Evolutionary conservation across 495 filamentous ascomycete genomes (phyloP), one percentile per base, ranked within the genome.

Genomic region (Podospora bellae-mahoneyi): DNA sequence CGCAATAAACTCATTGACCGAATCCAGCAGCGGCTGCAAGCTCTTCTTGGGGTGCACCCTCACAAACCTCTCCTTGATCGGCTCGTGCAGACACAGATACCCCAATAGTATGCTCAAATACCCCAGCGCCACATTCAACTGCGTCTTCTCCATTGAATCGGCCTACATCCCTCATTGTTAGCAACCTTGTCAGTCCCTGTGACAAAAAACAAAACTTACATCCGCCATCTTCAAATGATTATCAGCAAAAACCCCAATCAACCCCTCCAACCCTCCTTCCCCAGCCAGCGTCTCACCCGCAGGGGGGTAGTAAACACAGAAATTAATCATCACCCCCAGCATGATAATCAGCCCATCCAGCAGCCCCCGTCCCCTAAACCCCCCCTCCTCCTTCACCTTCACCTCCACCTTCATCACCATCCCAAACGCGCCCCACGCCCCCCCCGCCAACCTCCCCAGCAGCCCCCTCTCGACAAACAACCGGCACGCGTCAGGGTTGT

Each of bases 31-130:
- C 19, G 85, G 78, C 16, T 82, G 75, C 3, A 97, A 78, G 15
- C 81, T 89, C 57, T 84, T 84, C 6, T 87, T 84, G 2, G 85
- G 85, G 58, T 92, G 81, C 30, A 78, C 82, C 5, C 77, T 56
- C 71, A 80, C 34, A 30, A 94, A 81, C 23, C 81, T 76, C 28
- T 77, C 74, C 44, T 84, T 77, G 15, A 87, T 85, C 32, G 82
- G 79, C 15, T 73, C 60, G 62, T 88, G 80, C 20, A 94, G 80
- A 74, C 90, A 93, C 18, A 97, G 82, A 62, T 90, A 92, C 30
- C 92, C 90, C 13, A 99, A 81, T 3, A 97, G 82, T 4, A 98
- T 88, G 0, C 94, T 88, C 56, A 99, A 83, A 73, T 97, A 99
- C 30, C 96, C 96, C 67, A 94, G 88, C 2, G 92, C 91, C 32